Conservation (phyloP, 495 filamentous ascomycete genomes). For the Durotheca rogersii region DNA sequence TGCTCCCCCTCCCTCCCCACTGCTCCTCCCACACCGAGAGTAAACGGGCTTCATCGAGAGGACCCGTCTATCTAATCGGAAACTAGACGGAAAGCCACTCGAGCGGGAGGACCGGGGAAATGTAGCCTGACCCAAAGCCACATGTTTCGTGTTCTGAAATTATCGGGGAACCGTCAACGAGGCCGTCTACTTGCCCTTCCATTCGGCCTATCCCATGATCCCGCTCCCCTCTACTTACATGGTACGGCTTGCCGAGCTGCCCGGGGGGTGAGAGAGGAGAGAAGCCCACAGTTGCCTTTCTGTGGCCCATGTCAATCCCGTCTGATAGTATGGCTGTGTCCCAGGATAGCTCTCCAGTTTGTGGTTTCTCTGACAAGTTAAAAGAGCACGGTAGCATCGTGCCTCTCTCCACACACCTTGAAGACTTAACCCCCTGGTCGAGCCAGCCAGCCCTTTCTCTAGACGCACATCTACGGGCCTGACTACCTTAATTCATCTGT, state of each 20-base stretch:
- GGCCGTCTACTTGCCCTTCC: slow-evolving; percentile 13
- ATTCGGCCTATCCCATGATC: slow-evolving; percentile 32
- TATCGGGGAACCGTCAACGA: slow-evolving; percentile 5
- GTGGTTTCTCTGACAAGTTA: slow-evolving; percentile 34
- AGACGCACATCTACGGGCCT: slow-evolving; percentile 30
- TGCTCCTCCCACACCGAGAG: slow-evolving; percentile 29
- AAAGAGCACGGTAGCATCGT: slow-evolving; percentile 35
- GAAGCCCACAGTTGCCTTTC: slow-evolving; percentile 32
- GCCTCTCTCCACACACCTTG: slow-evolving; percentile 33
- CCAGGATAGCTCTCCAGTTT: slow-evolving; percentile 35
- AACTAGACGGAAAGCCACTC: slow-evolving; percentile 15
- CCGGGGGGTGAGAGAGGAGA: too few species aligned
- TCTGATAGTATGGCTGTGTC: slow-evolving; percentile 30
- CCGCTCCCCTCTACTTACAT: slow-evolving; percentile 21
- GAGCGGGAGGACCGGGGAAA: slow-evolving; percentile 11
- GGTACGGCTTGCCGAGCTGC: slow-evolving; percentile 30
- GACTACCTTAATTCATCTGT: slow-evolving; percentile 35
- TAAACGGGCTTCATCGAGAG: slow-evolving; percentile 10
- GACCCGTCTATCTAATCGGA: slow-evolving; percentile 10
- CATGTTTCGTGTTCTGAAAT: slow-evolving; percentile 30
- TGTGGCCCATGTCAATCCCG: slow-evolving; percentile 29
- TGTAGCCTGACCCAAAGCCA: slow-evolving; percentile 14
- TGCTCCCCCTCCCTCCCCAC: slow-evolving; percentile 17
- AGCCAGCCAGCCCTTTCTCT: slow-evolving; percentile 32
- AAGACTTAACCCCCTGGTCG: slow-evolving; percentile 23